Conservation (phyloP, 2,329 filamentous ascomycete species). For the Zopfia rhizophila region DNA sequence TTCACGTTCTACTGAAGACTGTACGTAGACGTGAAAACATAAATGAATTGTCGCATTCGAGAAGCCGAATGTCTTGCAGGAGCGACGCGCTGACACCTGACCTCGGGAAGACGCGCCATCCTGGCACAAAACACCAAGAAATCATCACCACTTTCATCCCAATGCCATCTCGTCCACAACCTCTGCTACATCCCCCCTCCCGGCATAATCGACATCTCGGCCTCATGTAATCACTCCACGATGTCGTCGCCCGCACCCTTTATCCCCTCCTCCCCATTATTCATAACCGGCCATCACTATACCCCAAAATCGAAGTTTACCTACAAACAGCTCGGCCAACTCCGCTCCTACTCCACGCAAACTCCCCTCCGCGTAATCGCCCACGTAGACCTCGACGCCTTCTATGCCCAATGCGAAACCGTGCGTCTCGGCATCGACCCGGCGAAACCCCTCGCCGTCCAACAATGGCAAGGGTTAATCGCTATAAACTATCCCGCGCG, state of each 20-base stretch:
- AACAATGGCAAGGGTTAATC: slow-evolving; percentile 95
- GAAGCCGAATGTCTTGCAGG: slow-evolving; percentile 34
- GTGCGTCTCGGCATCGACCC: slow-evolving; percentile 80
- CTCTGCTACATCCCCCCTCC: not conserved
- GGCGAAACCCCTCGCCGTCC: slow-evolving; percentile 86
- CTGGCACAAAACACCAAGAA: slow-evolving; percentile 6
- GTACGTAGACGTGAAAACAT: too few relatives aligned
- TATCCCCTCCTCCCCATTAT: slow-evolving; percentile 58
- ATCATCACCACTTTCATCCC: not conserved
- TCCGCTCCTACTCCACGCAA: slow-evolving; percentile 75
- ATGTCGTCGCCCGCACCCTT: slow-evolving; percentile 63
- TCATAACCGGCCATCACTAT: slow-evolving; percentile 46
- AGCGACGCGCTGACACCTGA: slow-evolving; percentile 49
- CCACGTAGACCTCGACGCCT: slow-evolving; percentile 95
- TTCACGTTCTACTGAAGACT: too few relatives aligned
- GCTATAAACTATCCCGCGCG: slow-evolving; percentile 96
- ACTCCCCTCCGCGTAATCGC: slow-evolving; percentile 87
- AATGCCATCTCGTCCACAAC: not conserved
- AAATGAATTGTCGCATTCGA: slow-evolving; percentile 8
- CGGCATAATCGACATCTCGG: not conserved
- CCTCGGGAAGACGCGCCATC: slow-evolving; percentile 41
- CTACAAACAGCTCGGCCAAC: slow-evolving; percentile 80
- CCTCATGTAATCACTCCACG: slow-evolving; percentile 3
- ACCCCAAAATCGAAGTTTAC: slow-evolving; percentile 77
- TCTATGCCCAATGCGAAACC: slow-evolving; percentile 95